These are phyloP conservation scores for Pholiota conissans DNA, from an alignment of 768 basidiomycete genomes.

Conservation along the genomic window DNA sequence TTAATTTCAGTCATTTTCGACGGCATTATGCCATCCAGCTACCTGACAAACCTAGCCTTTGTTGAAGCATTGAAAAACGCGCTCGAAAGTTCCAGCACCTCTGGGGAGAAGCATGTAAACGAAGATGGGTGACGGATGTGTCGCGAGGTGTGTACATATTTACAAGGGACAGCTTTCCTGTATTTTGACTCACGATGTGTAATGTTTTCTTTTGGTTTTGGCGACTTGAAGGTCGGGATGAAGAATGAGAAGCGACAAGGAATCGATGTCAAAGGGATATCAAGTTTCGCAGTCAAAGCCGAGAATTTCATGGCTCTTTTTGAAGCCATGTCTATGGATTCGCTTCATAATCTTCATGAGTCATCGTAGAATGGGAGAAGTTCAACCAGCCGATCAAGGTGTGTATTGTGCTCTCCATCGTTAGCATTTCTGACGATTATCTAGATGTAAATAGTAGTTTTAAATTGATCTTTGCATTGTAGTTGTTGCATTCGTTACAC, in stretches of 20 bases:
- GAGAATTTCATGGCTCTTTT: conserved; percentile 70
- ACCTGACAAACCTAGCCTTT: conserved; percentile 48
- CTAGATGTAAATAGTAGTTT: conserved; percentile 42
- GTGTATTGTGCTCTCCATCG: conserved; percentile 21
- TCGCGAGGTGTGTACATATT: conserved; percentile 59
- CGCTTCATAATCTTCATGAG: conserved; percentile 18
- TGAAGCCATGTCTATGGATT: conserved; percentile 46
- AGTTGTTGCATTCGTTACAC: conserved; percentile 54
- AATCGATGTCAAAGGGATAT: conserved; percentile 26
- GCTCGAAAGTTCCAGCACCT: conserved; percentile 31
- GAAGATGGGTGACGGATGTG: conserved; percentile 41
- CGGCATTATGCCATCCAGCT: conserved; percentile 60
- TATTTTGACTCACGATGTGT: conserved; percentile 62
- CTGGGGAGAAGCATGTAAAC: conserved; percentile 40
- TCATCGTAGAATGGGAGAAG: conserved; percentile 56
- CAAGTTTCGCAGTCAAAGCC: conserved; percentile 53
- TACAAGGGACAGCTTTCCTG: conserved; percentile 67
- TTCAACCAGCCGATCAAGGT: conserved; percentile 51
- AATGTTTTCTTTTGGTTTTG: conserved; percentile 68
- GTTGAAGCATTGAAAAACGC: conserved; percentile 32
- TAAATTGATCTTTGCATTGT: conserved; percentile 61
- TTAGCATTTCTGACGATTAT: neutral
- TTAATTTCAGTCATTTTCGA: conserved; percentile 49
- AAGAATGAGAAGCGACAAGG: conserved; percentile 23
- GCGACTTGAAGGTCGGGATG: conserved; percentile 45